Base-by-base conservation (phyloP, 805 yeast genomes). In the Saturnispora besseyi region DNA sequence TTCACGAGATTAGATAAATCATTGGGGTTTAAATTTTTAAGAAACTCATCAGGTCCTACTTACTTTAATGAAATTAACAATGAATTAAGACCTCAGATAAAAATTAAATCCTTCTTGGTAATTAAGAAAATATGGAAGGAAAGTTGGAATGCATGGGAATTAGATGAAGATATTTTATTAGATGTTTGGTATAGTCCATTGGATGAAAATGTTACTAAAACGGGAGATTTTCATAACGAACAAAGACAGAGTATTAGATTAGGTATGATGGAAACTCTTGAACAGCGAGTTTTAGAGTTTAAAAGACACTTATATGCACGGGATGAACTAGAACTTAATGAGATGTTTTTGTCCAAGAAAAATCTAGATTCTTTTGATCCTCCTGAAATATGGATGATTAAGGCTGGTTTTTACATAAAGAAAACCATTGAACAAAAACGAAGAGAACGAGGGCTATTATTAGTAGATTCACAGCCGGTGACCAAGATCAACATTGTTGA, bases 1-100 rank as follows among this genome's bases (percentile, higher is more conserved):
- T 47, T 47, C 33, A 22, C 34, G 12, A 34, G 45, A 6, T 12
- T 47, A 10, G 50, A 47, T 47, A 47, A 47, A 22, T 41, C 50
- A 4, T 21, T 47, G 22, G 50, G 50, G 34, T 41, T 47, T 5
- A n/a, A 28, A 12, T 47, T 47, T 28, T 34, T 47, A 18, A 41
- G 45, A 12, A 46, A 40, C 18, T 34, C 45, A 13, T 40, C 28
- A 3, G 29, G 45, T n/a, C 50, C 50, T 6, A 33, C 43, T 5
- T 41, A 47, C 21, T 47, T 47, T 13, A 47, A 47, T 33, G 45
- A 47, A n/a, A 15, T 47, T 29, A 47, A 41, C 31, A 47, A 36
- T 4, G 41, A 41, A n/a, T n/a, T 47, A 32, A 31, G 50, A 18
- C 50, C 50, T 6, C 44, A 41, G 41, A 26, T 47, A 9, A 41